Evolutionary conservation across 805 yeast genomes (phyloP).

Genomic region (Torulaspora quercuum): DNA sequence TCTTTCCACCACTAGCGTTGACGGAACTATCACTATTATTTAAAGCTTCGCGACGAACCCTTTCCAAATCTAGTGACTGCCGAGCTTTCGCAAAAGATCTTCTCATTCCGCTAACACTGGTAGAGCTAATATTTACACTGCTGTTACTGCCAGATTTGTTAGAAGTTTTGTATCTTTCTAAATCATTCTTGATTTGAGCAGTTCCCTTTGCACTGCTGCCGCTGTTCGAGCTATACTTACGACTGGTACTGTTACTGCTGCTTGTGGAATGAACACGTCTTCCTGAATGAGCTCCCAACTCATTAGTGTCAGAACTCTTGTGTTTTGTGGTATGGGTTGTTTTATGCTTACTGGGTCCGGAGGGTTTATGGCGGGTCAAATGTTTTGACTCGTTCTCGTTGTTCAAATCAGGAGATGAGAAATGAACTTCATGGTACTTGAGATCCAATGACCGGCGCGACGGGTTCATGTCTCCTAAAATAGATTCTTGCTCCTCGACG

Average conservation of each 20-base stretch:
- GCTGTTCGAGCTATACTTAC: constrained; percentile 13
- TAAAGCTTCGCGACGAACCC: constrained; percentile 26
- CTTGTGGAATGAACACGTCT: constrained; percentile 8
- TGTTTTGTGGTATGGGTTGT: constrained; percentile 3
- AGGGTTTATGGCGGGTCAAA: constrained; percentile 3
- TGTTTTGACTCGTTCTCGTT: not conserved
- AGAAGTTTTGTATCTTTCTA: constrained; percentile 17
- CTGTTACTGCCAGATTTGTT: constrained; percentile 19
- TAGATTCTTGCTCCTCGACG: constrained; percentile 5
- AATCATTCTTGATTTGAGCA: constrained; percentile 12
- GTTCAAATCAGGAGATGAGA: constrained; percentile 20
- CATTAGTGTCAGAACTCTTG: constrained; percentile 2
- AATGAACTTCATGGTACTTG: constrained; percentile 26
- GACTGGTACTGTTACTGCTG: constrained; percentile 8
- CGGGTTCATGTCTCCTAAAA: constrained; percentile 6
- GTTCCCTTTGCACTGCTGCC: constrained; percentile 2
- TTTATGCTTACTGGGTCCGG: constrained; percentile 4
- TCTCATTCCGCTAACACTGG: constrained; percentile 14
- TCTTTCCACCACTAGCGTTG: constrained; percentile 19
- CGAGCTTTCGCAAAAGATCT: constrained; percentile 29
- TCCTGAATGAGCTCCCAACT: constrained; percentile 4
- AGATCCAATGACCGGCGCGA: constrained; percentile 28
- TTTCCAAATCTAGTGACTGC: constrained; percentile 33
- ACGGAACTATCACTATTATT: constrained; percentile 14
- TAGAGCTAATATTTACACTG: constrained; percentile 15